Evolutionary conservation across 495 filamentous ascomycete genomes (phyloP), one percentile per base, ranked within the genome.

Genomic region (Penicillium arizonense): DNA sequence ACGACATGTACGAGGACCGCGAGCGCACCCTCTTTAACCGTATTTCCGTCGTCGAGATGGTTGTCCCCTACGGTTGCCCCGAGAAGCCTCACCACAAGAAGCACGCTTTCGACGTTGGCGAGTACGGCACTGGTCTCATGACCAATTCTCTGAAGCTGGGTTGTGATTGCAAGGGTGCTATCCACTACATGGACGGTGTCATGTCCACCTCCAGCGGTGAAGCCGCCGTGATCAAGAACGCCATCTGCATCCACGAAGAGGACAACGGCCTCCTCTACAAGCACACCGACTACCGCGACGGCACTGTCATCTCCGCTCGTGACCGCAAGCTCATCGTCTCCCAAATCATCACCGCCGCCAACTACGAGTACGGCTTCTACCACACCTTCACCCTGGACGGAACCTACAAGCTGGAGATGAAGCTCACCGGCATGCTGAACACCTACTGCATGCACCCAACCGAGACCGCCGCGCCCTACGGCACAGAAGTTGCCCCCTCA

Each of bases 1-100:
- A 91, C 62, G 92, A 96, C 71, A 88, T 79, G 55, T 91, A 90
- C 62, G 86, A 90, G 61, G 91, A 91, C 30, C 86, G 75, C 28
- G 79, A 88, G 40, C 82, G 92, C 26, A 87, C 87, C 1, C 74
- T 92, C 3, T 79, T 91, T 55, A 88, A 87, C 69, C 77, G 88
- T 3, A 65, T 91, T 3, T 80, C 80, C 10, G 69, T 91, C 13
- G 82, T 79, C 30, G 88, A 92, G 62, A 91, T 92, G 88, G 83
- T 82, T 42, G 86, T 91, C 14, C 88, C 88, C 3, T 91, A 92
- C 56, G 87, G 81, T 1, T 86, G 88, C 58, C 86, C 88, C 2
- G 75, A 87, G 1, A 74, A 80, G 8, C 88, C 88, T 0, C 89
- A 84, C 64, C 87, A 90, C 57, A 83, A 84, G 53, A 92, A 91